Base-by-base conservation (phyloP, 2,329 filamentous ascomycete genomes). In the Colletotrichum spinosum region DNA sequence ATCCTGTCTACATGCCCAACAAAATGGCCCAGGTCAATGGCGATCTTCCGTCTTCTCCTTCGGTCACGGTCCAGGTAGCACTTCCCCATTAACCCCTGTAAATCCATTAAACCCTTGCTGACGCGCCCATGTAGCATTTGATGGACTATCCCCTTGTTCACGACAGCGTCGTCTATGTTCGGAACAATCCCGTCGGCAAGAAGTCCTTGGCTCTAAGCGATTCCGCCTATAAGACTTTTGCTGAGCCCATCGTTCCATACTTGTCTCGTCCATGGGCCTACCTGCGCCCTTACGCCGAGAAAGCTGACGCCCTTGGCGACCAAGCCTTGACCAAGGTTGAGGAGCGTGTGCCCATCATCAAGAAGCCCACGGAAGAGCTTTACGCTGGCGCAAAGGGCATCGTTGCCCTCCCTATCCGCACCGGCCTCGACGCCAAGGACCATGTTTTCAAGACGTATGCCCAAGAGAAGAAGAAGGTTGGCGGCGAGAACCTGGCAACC, bases 111-210 rank as follows among this genome's bases (percentile, higher is more conserved):
- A 9, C 25, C 13, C 13, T 37, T 17, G 34, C 46, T 59, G 50
- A 55, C 39, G 52, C 15, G 17, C 69, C 25, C 38, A 45, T 33
- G 49, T 72, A 97, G 93, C 94, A 97, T 76, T 85, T 97, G 69
- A 85, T 89, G 72, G 90, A 90, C 70, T 97, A 97, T 80, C 95
- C 95, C 45, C 80, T 97, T 70, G 87, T 97, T 75, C 88, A 88
- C 75, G 93, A 97, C 78, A 83, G 89, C 73, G 88, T 97, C 79
- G 82, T 87, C 67, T 89, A 88, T 75, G 90, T 97, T 86, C 92
- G 94, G 80, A 83, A 87, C 75, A 93, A 95, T 81, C 90, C 92
- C 55, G 90, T 92, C 75, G 94, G 92, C 75, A 90, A 93, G 77
- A 94, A 90, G 81, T 94, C 93, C 48, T 82, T 97, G 75, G 85